Base-by-base conservation (phyloP, 106 monocot genomes). In the Gastrodia elata region DNA sequence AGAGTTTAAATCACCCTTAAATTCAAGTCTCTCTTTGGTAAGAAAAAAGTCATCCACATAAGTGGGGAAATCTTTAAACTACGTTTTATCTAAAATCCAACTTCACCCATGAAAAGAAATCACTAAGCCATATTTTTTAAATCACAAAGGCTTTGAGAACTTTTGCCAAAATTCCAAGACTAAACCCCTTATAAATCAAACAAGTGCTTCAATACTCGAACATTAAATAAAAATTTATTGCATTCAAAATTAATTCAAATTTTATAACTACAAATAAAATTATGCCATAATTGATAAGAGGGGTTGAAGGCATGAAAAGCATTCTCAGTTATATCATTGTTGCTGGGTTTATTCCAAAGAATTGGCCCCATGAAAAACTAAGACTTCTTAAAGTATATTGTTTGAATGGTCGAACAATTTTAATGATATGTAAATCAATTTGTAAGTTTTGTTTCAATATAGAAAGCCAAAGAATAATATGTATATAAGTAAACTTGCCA, bases 181-280 rank as follows among this genome's bases (percentile, higher is more conserved):
- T n/a, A n/a, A n/a, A n/a, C n/a, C n/a, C n/a, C n/a, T n/a, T n/a
- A n/a, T n/a, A n/a, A n/a, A n/a, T n/a, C n/a, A 43, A 43, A 43
- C 43, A 2, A 43, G 15, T 43, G 0, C 8, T 15, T 43, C 1
- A 43, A 43, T 15, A 42, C 41, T n/a, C n/a, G n/a, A n/a, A 43
- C 2, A 43, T 43, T 7, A 2, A 43, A 43, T 43, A 0, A 43
- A 43, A 10, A 15, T 22, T 52, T n/a, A 22, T n/a, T 52, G 7
- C 52, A 52, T 52, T 52, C 52, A 52, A 52, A n/a, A 52, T 22
- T 52, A 52, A 52, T 22, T n/a, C 52, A 52, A 52, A 52, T 16
- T n/a, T n/a, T 52, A 52, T 0, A 52, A n/a, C 18, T 48, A 52
- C 4, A 52, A 52, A n/a, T 52, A 22, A 52, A 52, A 52, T 52